Percentiles rank a stretch among this genome's conserved stretches.
Conservation (phyloP, 805 yeast species). For the Lipomyces anomalus region DNA sequence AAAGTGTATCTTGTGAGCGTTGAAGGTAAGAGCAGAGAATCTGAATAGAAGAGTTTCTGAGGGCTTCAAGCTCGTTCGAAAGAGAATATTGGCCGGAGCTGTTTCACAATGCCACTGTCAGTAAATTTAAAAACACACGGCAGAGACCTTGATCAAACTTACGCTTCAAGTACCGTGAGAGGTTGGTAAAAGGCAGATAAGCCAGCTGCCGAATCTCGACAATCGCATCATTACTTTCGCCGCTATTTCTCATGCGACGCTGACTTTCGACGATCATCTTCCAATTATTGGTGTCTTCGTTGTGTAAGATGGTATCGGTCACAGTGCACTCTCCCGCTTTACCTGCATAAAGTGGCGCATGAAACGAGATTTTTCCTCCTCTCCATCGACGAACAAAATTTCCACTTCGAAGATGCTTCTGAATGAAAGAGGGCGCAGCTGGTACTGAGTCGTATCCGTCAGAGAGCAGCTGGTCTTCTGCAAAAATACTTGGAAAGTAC, state of each 20-base stretch:
- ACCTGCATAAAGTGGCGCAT: neutral
- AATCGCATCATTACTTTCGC: constrained; percentile 1
- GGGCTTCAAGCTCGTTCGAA: constrained; percentile 11
- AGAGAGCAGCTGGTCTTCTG: constrained; percentile 7
- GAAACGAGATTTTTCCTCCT: constrained; percentile 14
- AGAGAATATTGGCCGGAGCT: neutral
- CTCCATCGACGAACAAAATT: constrained; percentile 15
- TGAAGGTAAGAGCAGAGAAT: constrained; percentile 71
- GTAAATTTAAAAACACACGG: neutral
- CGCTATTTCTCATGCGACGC: constrained; percentile 2
- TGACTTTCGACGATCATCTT: constrained; percentile 4
- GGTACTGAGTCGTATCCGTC: constrained; percentile 19
- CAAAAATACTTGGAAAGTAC: constrained; percentile 8
- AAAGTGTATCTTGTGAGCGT: constrained; percentile 80
- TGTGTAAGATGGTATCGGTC: too few relatives aligned
- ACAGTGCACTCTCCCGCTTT: constrained; percentile 3
- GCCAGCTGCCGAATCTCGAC: constrained; percentile 11
- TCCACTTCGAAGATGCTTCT: neutral
- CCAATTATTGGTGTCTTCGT: neutral
- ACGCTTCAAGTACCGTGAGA: too few relatives aligned
- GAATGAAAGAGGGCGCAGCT: neutral
- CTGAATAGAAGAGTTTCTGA: constrained; percentile 16
- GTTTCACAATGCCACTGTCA: neutral
- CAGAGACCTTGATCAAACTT: too few relatives aligned
- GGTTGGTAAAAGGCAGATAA: constrained; percentile 7